Evolutionary conservation across 768 basidiomycete genomes (phyloP).

Genomic region (Amanita rubescens): DNA sequence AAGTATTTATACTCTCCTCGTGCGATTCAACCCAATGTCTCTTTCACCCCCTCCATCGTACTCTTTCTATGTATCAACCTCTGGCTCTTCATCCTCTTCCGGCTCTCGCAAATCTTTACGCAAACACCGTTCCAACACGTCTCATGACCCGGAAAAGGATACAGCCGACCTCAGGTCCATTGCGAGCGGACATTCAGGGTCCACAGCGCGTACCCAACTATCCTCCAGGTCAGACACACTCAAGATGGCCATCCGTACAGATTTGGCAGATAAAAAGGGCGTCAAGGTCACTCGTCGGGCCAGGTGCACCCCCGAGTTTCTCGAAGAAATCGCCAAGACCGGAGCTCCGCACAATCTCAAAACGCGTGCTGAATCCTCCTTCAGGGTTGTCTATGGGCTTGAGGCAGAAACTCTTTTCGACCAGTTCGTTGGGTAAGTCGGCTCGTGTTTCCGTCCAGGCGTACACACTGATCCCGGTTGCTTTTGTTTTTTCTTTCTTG

Average conservation of each 20-base stretch:
- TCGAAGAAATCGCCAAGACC: conserved; percentile 31
- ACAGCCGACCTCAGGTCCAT: conserved; percentile 4
- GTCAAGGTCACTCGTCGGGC: conserved; percentile 23
- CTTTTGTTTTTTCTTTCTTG: neutral
- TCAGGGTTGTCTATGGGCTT: conserved; percentile 34
- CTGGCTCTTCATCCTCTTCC: conserved; percentile 15
- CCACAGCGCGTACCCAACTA: neutral
- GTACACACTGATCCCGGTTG: neutral
- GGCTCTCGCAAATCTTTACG: neutral
- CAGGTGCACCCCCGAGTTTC: conserved; percentile 37
- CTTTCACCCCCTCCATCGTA: conserved; percentile 10
- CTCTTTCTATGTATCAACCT: conserved; percentile 4
- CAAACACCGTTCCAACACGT: neutral
- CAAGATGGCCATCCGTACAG: neutral
- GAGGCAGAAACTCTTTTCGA: conserved; percentile 36
- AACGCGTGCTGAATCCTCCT: conserved; percentile 24
- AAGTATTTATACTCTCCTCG: conserved; percentile 12
- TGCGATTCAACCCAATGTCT: conserved; percentile 5
- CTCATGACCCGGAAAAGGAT: too few relatives aligned
- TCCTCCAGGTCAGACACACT: conserved; percentile 6
- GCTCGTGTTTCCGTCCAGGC: neutral
- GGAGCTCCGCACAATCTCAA: conserved; percentile 22
- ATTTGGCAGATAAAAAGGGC: neutral
- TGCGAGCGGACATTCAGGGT: neutral
- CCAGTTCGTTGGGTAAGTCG: conserved; percentile 32